Evolutionary conservation across 345 rosid species (phyloP).

Genomic region (Litchi chinensis): DNA sequence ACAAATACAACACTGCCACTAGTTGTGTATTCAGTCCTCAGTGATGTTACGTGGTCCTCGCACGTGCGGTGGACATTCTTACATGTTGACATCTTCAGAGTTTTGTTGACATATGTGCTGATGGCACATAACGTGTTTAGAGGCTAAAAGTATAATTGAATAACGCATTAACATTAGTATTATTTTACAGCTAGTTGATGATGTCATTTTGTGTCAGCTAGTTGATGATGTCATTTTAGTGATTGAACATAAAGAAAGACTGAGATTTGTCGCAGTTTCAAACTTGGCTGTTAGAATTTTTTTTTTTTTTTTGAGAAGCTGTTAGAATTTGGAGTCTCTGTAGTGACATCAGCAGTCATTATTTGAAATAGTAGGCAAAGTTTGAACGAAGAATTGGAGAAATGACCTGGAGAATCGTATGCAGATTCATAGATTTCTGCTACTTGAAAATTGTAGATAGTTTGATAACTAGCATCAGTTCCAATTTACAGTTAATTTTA

Average conservation of each 20-base stretch:
- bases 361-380: background rate
- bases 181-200: background rate
- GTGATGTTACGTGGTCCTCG: background rate
- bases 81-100: background rate
- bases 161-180: no score
- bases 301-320: no score
- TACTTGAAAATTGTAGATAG: no score
- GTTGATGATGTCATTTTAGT: background rate
- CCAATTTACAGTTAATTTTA: no score
- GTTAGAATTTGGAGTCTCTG: background rate
- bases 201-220: background rate
- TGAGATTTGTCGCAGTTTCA: background rate
- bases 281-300: background rate
- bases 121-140: no score
- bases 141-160: no score
- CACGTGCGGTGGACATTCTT: constrained; percentile 6
- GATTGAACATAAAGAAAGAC: no score
- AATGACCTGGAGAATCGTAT: background rate
- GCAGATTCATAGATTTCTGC: background rate
- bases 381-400: background rate
- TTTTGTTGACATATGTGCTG: background rate
- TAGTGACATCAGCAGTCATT: background rate
- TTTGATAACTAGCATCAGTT: no score
- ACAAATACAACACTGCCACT: background rate
- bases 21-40: background rate